Base-by-base conservation (phyloP, 306 rosid species). In the Pachyrhizus erosus region DNA sequence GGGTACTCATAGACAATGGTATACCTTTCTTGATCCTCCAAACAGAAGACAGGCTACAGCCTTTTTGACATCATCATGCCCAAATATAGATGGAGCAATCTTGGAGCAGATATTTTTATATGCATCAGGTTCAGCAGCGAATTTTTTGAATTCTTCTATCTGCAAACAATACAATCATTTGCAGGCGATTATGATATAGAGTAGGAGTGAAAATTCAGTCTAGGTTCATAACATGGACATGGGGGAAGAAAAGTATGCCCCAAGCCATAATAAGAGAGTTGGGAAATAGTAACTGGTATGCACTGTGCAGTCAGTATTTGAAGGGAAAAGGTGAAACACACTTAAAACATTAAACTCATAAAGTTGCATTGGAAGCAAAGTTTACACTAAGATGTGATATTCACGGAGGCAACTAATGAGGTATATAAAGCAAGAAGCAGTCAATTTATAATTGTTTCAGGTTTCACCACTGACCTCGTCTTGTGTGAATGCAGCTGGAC, bases 11-110 rank as follows among this genome's bases (percentile, higher is more conserved):
- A 71, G 42, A 27, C 34, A 27, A 51, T 13, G 20, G 29, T 18
- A 64, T 81, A 96, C 99, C 98, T 96, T 96, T 87, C 96, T 91
- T 40, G 99, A 93, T 76, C 99, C 99, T 79, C 99, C 97, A 75
- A 96, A 96, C 43, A 96, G 84, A 82, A 96, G 98, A 84, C 99
- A 96, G 55, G 98, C 97, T 80, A 96, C 88, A 2, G 97, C 98
- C 90, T 92, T 96, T 86, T 91, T 96, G 66, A 96, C 90, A 65
- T 96, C 98, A 1, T 92, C 96, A 43, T 96, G 98, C 65, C 99
- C 99, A 89, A 93, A 96, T 84, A 96, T 96, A 51, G 98, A 96
- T 21, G 99, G 99, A 58, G 99, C 96, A 78, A 96, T 87, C 89
- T 91, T 96, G 67, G 94, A 86, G 90, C 99, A 96, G 87, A 96